Evolutionary conservation across 2,329 filamentous ascomycete species (phyloP).

Genomic region (Tolypocladium sp.): DNA sequence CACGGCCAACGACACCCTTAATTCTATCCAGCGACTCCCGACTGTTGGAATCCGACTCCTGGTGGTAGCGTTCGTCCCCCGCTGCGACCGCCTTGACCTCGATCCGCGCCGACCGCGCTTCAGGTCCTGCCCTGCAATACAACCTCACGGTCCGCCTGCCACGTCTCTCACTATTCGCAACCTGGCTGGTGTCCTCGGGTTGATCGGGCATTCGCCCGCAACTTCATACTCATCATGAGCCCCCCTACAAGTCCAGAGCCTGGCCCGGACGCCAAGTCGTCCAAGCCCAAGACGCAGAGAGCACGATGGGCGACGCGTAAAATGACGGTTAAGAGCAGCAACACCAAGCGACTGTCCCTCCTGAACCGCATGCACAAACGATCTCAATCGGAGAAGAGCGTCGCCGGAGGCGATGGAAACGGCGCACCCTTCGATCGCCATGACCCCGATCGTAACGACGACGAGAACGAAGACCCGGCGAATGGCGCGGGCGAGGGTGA

Average conservation of each 20-base stretch:
- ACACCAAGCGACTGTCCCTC: constrained; percentile 73
- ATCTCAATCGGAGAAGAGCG: constrained; percentile 61
- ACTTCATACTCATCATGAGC: constrained; percentile 23
- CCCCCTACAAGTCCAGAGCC: constrained; percentile 16
- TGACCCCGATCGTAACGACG: constrained; percentile 15
- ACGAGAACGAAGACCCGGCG: constrained; percentile 22
- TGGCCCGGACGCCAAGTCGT: constrained; percentile 11
- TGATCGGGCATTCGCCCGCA: constrained; percentile 29
- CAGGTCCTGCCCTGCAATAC: no score
- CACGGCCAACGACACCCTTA: no score
- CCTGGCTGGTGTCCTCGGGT: constrained; percentile 26
- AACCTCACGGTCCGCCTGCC: not conserved
- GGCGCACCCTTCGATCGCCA: constrained; percentile 16
- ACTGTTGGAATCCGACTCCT: no score
- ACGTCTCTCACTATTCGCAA: constrained; percentile 7
- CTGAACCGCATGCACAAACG: constrained; percentile 61
- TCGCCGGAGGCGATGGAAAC: constrained; percentile 26
- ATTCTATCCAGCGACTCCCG: no score
- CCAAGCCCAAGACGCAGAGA: constrained; percentile 48
- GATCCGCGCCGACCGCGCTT: no score
- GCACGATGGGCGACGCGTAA: constrained; percentile 94
- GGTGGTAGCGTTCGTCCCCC: not conserved
- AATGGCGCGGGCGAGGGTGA: constrained; percentile 3
- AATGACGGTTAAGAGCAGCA: constrained; percentile 64
- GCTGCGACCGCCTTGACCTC: not conserved